Evolutionary conservation across 805 yeast species (phyloP), one percentile per base, ranked within the genome.

Genomic region (Hanseniaspora pseudoguilliermondii): DNA sequence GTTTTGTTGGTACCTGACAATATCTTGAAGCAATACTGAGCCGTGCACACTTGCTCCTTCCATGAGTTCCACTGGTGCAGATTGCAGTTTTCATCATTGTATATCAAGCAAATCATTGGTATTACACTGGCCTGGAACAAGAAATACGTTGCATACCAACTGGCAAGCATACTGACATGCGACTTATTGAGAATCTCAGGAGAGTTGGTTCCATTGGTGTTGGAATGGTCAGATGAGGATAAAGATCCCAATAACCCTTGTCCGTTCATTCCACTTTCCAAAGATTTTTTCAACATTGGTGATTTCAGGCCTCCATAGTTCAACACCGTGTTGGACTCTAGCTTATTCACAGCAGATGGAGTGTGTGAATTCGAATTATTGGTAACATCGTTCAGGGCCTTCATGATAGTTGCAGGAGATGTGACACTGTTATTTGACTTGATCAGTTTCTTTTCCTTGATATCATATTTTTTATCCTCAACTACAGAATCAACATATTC

Each of bases 111-210:
- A 5, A 56, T 35, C 46, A 80, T 73, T 9, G 83, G 81, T 49
- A 82, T 77, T 56, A 82, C 66, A 5, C 78, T 75, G 1, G 86
- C 84, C 64, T 82, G 85, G 66, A 81, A 80, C 15, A 80, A 60
- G 64, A 79, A 82, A 62, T 79, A 82, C 0, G 81, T 77, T 5
- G 83, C 78, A 65, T 81, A 78, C 86, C 86, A 82, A 29, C 78
- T 75, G 15, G 79, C 72, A 34, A 80, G 69, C 27, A 76, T 73
- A n/a, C 78, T 72, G 20, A 73, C 57, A 11, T 68, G 67, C 50
- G 69, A 61, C 40, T 66, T 68, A 27, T 61, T 60, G 5, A 11
- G 2, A 16, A 53, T 25, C 32, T 53, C 56, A 11, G 56, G 56
- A 7, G 56, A 53, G 15, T 16, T 46, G 2, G 56, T 16, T 5